Conservation (phyloP, 163 green algal species). For the Scenedesmus sp. region DNA sequence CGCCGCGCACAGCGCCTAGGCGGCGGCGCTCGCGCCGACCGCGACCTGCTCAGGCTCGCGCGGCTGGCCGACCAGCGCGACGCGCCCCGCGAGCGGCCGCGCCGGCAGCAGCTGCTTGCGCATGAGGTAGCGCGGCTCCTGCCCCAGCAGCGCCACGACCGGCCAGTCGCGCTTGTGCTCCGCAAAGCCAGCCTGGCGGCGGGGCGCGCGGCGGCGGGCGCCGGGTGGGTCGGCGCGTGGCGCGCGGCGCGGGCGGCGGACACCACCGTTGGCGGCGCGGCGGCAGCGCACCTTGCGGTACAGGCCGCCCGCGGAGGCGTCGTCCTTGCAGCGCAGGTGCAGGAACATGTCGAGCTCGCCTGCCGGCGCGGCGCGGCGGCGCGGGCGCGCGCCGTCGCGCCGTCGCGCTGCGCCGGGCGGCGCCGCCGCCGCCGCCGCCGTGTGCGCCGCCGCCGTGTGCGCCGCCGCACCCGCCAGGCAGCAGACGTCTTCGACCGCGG, state of each 20-base stretch:
- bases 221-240: no score
- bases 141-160: constrained; percentile 23
- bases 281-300: no score
- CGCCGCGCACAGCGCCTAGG: no score
- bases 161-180: constrained; percentile 12
- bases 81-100: neutral
- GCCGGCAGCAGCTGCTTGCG: constrained; percentile 10
- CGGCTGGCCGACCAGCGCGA: constrained; percentile 13
- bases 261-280: no score
- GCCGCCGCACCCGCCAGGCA: constrained; percentile 7
- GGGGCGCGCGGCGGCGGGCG: no score
- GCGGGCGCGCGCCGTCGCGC: no score
- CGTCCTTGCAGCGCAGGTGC: constrained; percentile 48
- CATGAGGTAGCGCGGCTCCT: constrained; percentile 35
- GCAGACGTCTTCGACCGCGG: constrained; percentile 41
- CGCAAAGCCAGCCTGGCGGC: constrained; percentile 12
- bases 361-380: no score
- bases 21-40: no score
- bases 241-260: no score
- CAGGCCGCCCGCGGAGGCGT: constrained; percentile 4
- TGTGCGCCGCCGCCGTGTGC: no score
- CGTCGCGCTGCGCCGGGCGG: no score
- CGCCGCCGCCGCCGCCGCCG: neutral
- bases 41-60: constrained; percentile 15
- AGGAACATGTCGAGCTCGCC: constrained; percentile 48